Evolutionary conservation across 1,284 basidiomycete species (phyloP).

Genomic region (Chalciporus sp.): DNA sequence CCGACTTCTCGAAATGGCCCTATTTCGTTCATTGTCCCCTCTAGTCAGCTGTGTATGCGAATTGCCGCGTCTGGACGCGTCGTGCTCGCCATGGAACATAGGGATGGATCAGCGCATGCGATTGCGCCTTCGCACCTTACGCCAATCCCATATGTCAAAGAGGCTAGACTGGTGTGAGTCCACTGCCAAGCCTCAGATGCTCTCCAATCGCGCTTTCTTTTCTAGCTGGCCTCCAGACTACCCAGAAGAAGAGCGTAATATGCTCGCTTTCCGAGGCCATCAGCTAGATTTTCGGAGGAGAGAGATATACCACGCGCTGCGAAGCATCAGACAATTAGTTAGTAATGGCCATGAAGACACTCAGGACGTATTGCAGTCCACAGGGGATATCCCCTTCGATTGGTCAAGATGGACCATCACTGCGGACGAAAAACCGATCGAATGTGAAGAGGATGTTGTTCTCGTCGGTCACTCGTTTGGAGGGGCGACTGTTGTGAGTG

Average conservation of each 20-base stretch:
- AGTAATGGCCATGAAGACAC: slow-evolving; percentile 29
- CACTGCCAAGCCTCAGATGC: neutral
- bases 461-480: slow-evolving; percentile 80
- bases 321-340: slow-evolving; percentile 44
- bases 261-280: slow-evolving; percentile 55
- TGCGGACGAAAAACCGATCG: slow-evolving; percentile 39
- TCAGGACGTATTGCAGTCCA: slow-evolving; percentile 31
- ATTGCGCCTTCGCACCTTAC: slow-evolving; percentile 37
- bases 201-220: slow-evolving; percentile 5
- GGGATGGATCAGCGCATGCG: slow-evolving; percentile 70
- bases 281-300: slow-evolving; percentile 67
- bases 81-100: slow-evolving; percentile 77
- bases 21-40: slow-evolving; percentile 6
- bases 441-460: slow-evolving; percentile 46
- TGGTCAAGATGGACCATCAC: slow-evolving; percentile 44
- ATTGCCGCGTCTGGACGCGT: slow-evolving; percentile 76
- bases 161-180: slow-evolving; percentile 53
- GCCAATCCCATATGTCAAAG: slow-evolving; percentile 46
- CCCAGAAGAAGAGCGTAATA: slow-evolving; percentile 25
- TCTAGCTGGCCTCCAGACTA: slow-evolving; percentile 30
- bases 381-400: slow-evolving; percentile 41
- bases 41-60: slow-evolving; percentile 67
- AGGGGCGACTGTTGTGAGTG: slow-evolving; percentile 67
- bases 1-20: neutral
- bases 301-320: slow-evolving; percentile 66